Evolutionary conservation across 2,329 filamentous ascomycete species (phyloP).

Genomic region (Macrophomina tecta): DNA sequence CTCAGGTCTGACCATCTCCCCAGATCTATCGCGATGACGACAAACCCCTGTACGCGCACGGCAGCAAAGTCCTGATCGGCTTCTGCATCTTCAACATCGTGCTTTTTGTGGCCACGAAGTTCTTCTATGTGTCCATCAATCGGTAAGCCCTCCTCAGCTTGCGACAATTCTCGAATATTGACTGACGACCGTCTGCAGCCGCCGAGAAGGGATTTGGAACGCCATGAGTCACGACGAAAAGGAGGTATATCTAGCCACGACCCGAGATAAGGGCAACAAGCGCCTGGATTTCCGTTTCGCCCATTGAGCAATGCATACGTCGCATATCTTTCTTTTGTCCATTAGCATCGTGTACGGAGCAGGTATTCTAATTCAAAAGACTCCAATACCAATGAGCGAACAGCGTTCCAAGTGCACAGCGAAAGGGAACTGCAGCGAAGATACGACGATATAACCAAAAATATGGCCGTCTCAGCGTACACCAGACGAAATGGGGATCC

Average conservation of each 20-base stretch:
- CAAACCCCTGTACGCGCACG: slow-evolving; percentile 59
- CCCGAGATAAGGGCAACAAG: slow-evolving; percentile 48
- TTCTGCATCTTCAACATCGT: slow-evolving; percentile 56
- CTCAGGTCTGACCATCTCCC: background rate
- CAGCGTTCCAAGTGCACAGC: too few relatives aligned
- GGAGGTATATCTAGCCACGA: slow-evolving; percentile 54
- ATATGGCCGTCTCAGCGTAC: too few relatives aligned
- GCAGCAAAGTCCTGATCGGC: slow-evolving; percentile 59
- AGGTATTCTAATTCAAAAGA: background rate
- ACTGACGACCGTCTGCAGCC: background rate
- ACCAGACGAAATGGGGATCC: too few relatives aligned
- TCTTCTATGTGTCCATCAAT: slow-evolving; percentile 58
- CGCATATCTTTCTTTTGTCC: background rate
- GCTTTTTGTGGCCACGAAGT: slow-evolving; percentile 56
- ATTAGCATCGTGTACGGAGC: background rate
- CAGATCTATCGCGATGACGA: slow-evolving; percentile 61
- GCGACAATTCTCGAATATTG: too few relatives aligned
- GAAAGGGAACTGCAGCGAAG: too few relatives aligned
- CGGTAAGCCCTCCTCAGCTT: slow-evolving; percentile 36
- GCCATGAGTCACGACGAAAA: slow-evolving; percentile 57
- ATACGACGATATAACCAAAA: too few relatives aligned
- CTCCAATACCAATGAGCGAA: background rate
- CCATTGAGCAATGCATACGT: slow-evolving; percentile 8
- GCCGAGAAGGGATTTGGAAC: slow-evolving; percentile 55
- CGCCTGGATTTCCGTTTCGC: slow-evolving; percentile 48